Conservation (phyloP, 768 basidiomycete species). For the Panaeolus papilionaceus region DNA sequence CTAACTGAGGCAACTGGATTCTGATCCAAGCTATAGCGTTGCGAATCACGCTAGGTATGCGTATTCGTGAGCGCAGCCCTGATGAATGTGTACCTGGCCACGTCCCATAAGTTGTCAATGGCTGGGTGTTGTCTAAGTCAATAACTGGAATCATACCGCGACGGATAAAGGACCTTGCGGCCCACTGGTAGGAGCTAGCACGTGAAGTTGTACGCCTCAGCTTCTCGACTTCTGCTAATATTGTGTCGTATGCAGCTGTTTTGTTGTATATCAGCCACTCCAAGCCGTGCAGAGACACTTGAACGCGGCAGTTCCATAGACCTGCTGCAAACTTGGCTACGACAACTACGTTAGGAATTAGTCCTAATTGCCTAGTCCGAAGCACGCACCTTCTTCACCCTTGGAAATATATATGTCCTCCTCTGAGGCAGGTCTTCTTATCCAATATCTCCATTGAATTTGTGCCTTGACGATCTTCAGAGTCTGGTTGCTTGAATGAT, state of each 20-base stretch:
- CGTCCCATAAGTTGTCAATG: background rate
- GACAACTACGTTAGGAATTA: background rate
- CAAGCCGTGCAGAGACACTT: slow-evolving; percentile 80
- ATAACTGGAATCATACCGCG: slow-evolving; percentile 43
- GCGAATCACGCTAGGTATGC: slow-evolving; percentile 44
- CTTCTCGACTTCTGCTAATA: slow-evolving; percentile 75
- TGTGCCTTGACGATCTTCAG: slow-evolving; percentile 84
- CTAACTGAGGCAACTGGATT: slow-evolving; percentile 70
- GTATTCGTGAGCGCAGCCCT: slow-evolving; percentile 33
- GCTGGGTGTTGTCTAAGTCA: background rate
- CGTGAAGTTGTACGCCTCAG: slow-evolving; percentile 41
- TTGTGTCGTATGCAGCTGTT: slow-evolving; percentile 87
- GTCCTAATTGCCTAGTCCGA: background rate
- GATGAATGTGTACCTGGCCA: slow-evolving; percentile 37
- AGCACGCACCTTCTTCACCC: slow-evolving; percentile 59
- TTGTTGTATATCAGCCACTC: slow-evolving; percentile 95
- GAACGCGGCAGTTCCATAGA: slow-evolving; percentile 77
- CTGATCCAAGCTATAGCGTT: slow-evolving; percentile 57
- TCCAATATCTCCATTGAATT: slow-evolving; percentile 95
- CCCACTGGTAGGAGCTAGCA: slow-evolving; percentile 38
- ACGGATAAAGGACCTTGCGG: slow-evolving; percentile 37
- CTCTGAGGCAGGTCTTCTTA: slow-evolving; percentile 78
- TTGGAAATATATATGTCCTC: slow-evolving; percentile 62
- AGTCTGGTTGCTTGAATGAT: slow-evolving; percentile 93
- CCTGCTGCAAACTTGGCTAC: slow-evolving; percentile 41